Conservation (phyloP, 768 basidiomycete species). For the Leccinum olivaceopallidum region DNA sequence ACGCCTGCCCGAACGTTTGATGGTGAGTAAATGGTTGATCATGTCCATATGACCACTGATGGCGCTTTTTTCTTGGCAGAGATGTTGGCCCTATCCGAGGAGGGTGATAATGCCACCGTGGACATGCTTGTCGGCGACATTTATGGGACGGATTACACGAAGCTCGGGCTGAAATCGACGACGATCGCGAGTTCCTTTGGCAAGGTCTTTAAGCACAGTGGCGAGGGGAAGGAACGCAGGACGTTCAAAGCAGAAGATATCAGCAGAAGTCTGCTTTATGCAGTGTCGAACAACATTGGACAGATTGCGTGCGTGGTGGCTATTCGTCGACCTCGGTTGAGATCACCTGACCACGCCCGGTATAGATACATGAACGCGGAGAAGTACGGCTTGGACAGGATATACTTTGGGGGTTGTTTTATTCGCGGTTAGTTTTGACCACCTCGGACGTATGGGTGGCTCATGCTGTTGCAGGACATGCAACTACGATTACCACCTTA, state of each 20-base stretch:
- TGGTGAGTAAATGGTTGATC: constrained; percentile 56
- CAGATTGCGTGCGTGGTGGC: constrained; percentile 89
- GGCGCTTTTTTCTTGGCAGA: constrained; percentile 51
- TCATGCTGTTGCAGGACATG: constrained; percentile 65
- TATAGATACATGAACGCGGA: constrained; percentile 94
- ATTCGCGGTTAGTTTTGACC: constrained; percentile 75
- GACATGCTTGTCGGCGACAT: constrained; percentile 99
- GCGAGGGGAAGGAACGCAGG: constrained; percentile 50
- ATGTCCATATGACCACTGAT: constrained; percentile 1
- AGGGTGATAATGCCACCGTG: constrained; percentile 89
- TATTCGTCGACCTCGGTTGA: constrained; percentile 6
- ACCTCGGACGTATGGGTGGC: not conserved
- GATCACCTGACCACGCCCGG: constrained; percentile 15
- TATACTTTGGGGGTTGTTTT: constrained; percentile 99
- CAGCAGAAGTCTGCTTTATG: constrained; percentile 90
- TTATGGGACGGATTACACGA: constrained; percentile 96
- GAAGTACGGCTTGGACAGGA: constrained; percentile 93
- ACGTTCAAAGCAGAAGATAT: constrained; percentile 91
- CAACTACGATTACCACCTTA: constrained; percentile 94
- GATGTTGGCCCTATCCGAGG: constrained; percentile 93
- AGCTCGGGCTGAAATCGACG: constrained; percentile 94
- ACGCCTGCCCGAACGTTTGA: constrained; percentile 97
- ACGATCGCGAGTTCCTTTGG: constrained; percentile 99
- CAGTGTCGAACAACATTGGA: constrained; percentile 98
- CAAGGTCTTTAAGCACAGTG: constrained; percentile 93